These are phyloP conservation scores for Baeospora myosura DNA, from an alignment of 1,284 basidiomycete genomes.

Conservation along the genomic window DNA sequence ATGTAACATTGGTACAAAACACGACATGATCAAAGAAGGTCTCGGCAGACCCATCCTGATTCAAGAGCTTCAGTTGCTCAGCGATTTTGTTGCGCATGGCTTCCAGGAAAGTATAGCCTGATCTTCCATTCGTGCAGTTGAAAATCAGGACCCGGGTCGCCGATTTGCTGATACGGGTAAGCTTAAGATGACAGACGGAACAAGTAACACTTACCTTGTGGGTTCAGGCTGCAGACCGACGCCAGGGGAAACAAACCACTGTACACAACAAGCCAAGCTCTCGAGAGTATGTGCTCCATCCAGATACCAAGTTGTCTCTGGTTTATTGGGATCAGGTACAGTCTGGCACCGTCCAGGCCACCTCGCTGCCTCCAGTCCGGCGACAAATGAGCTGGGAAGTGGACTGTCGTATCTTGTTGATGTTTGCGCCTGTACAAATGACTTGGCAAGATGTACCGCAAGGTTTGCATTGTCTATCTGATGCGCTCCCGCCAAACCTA, in stretches of 20 bases:
- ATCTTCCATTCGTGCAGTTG: constrained; percentile 92
- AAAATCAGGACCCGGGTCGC: constrained; percentile 73
- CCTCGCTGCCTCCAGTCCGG: constrained; percentile 62
- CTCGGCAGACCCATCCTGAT: constrained; percentile 27
- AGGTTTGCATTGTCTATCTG: constrained; percentile 88
- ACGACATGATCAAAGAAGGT: constrained; percentile 78
- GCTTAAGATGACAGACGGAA: not conserved
- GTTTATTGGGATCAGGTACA: constrained; percentile 50
- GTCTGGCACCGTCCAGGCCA: constrained; percentile 99
- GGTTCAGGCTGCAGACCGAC: constrained; percentile 32
- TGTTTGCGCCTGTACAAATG: constrained; percentile 52
- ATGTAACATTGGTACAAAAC: constrained; percentile 96
- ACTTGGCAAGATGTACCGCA: constrained; percentile 70
- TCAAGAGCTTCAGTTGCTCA: constrained; percentile 37
- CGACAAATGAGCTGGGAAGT: constrained; percentile 49
- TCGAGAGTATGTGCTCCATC: constrained; percentile 96
- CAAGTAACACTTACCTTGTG: constrained; percentile 13
- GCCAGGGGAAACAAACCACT: constrained; percentile 73
- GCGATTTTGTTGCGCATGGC: constrained; percentile 46
- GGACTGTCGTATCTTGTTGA: constrained; percentile 20
- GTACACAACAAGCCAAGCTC: constrained; percentile 78
- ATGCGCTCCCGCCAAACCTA: constrained; percentile 84
- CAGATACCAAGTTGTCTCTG: constrained; percentile 73
- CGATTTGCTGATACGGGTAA: constrained; percentile 14
- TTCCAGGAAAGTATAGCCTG: constrained; percentile 66